Conservation (phyloP, 2,329 filamentous ascomycete genomes). For the Colletotrichum sp. region DNA sequence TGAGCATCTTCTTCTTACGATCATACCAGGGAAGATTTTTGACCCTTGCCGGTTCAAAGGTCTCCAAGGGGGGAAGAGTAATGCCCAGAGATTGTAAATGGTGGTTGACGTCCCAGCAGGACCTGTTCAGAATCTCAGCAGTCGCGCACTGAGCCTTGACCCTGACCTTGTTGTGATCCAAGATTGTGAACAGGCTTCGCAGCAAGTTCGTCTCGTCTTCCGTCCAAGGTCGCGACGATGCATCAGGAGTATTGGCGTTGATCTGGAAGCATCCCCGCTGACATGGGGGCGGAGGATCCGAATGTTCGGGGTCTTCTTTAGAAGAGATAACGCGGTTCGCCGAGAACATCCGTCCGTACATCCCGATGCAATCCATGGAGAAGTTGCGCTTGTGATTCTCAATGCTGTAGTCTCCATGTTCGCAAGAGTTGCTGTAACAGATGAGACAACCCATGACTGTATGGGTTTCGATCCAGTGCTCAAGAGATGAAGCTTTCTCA, state of each 20-base stretch:
- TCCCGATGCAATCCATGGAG: constrained; percentile 45
- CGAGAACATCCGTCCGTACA: constrained; percentile 20
- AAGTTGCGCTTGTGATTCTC: constrained; percentile 59
- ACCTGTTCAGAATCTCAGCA: constrained; percentile 53
- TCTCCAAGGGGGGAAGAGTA: constrained; percentile 28
- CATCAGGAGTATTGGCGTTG: not conserved
- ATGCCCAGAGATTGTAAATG: constrained; percentile 46
- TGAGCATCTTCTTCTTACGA: constrained; percentile 57
- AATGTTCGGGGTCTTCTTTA: not conserved
- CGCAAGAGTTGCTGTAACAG: constrained; percentile 65
- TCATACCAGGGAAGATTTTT: constrained; percentile 62
- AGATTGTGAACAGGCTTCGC: constrained; percentile 48
- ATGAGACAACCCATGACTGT: constrained; percentile 62
- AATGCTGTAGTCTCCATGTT: constrained; percentile 63
- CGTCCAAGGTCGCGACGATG: constrained; percentile 43
- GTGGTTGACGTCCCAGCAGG: constrained; percentile 57
- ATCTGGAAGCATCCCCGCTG: constrained; percentile 49
- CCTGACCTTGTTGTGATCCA: constrained; percentile 44
- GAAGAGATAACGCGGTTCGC: constrained; percentile 13
- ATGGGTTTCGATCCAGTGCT: constrained; percentile 55
- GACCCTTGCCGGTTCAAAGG: constrained; percentile 34
- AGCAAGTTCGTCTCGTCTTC: constrained; percentile 55
- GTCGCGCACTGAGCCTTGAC: constrained; percentile 53
- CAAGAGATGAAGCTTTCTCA: constrained; percentile 31
- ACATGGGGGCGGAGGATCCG: constrained; percentile 31